phyloP scores from a whole-genome alignment of 495 filamentous ascomycete species.

The Lepraria neglecta region DNA sequence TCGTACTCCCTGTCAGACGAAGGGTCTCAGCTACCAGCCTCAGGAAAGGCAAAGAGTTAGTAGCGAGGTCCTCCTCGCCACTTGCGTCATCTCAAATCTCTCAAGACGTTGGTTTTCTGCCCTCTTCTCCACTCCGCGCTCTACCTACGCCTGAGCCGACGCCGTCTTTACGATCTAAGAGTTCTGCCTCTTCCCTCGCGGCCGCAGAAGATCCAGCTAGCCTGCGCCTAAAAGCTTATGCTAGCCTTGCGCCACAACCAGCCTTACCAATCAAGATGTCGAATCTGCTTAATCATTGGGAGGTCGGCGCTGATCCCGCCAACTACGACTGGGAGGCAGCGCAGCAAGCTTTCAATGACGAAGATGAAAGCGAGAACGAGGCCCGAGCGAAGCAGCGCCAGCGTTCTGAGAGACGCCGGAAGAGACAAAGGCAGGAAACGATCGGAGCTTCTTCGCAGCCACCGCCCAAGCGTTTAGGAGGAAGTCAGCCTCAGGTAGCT shows the following conservation, averaged over 20 bases:
- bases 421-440: slow-evolving; percentile 30
- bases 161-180: slow-evolving; percentile 18
- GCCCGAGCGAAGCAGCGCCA: slow-evolving; percentile 17
- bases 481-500: slow-evolving; percentile 37
- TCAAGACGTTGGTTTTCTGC: not conserved
- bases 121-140: slow-evolving; percentile 19
- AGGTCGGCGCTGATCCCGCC: slow-evolving; percentile 35
- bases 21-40: not conserved
- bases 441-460: slow-evolving; percentile 22
- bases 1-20: slow-evolving; percentile 10
- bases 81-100: slow-evolving; percentile 6
- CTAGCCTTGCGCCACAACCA: slow-evolving; percentile 30
- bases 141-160: slow-evolving; percentile 19
- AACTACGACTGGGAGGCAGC: slow-evolving; percentile 38
- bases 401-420: slow-evolving; percentile 22
- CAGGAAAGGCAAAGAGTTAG: slow-evolving; percentile 6
- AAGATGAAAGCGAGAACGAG: slow-evolving; percentile 26
- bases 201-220: slow-evolving; percentile 23
- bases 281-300: slow-evolving; percentile 42
- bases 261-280: slow-evolving; percentile 29
- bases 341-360: slow-evolving; percentile 24
- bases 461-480: slow-evolving; percentile 31
- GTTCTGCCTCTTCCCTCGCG: slow-evolving; percentile 14
- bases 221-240: slow-evolving; percentile 33
- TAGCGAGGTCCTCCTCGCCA: not conserved